phyloP scores from a whole-genome alignment of 2,329 filamentous ascomycete species.

The Fusarium bulbicola region DNA sequence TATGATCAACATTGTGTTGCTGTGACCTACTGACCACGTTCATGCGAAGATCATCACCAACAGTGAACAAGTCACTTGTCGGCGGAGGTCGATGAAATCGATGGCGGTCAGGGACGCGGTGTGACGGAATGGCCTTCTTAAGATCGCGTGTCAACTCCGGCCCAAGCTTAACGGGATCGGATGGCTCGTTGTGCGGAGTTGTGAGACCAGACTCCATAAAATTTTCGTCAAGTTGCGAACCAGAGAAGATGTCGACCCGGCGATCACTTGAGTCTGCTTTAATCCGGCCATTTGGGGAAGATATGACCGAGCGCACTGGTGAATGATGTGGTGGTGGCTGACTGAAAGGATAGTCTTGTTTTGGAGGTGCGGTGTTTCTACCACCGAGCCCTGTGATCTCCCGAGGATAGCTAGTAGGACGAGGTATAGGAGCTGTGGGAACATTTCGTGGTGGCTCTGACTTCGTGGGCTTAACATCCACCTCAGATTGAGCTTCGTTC shows the following conservation, averaged over 20 bases:
- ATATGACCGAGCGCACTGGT: slow-evolving; percentile 27
- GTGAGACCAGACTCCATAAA: slow-evolving; percentile 53
- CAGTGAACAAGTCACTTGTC: slow-evolving; percentile 32
- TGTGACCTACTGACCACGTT: slow-evolving; percentile 45
- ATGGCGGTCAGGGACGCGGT: slow-evolving; percentile 15
- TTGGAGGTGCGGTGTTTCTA: slow-evolving; percentile 44
- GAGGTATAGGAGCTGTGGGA: slow-evolving; percentile 36
- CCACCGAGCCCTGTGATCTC: slow-evolving; percentile 49
- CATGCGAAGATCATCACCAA: slow-evolving; percentile 51
- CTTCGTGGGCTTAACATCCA: slow-evolving; percentile 23
- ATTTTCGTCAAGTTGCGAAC: slow-evolving; percentile 51
- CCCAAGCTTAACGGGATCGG: slow-evolving; percentile 33
- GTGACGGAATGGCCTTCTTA: slow-evolving; percentile 32
- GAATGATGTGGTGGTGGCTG: slow-evolving; percentile 39
- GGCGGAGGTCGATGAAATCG: slow-evolving; percentile 19
- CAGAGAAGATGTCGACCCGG: slow-evolving; percentile 46
- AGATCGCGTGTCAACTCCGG: slow-evolving; percentile 40
- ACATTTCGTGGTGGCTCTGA: slow-evolving; percentile 27
- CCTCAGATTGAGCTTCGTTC: slow-evolving; percentile 30
- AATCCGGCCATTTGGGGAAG: slow-evolving; percentile 33
- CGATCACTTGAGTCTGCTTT: slow-evolving; percentile 24
- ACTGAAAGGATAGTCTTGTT: slow-evolving; percentile 36
- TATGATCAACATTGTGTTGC: slow-evolving; percentile 39
- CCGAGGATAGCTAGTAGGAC: slow-evolving; percentile 46
- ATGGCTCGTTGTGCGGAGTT: slow-evolving; percentile 48